These are phyloP conservation scores for Cyphellophora attinorum DNA, from an alignment of 2,329 filamentous ascomycete species.

Conservation along the genomic window DNA sequence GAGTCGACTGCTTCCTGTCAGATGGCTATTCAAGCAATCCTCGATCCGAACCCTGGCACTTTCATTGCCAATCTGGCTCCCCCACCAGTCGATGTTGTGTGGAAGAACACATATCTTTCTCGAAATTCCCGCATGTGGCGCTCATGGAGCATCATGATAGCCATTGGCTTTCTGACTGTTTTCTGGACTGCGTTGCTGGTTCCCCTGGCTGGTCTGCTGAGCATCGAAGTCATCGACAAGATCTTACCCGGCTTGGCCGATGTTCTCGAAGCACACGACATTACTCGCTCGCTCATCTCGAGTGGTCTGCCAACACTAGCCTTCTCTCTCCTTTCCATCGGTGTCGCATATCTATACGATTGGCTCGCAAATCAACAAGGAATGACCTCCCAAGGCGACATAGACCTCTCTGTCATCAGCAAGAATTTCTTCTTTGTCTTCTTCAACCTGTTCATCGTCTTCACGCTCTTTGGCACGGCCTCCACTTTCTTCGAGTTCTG, in stretches of 20 bases:
- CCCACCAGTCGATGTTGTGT: constrained; percentile 84
- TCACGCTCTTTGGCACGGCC: constrained; percentile 76
- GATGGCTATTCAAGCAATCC: constrained; percentile 90
- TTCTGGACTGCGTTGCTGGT: constrained; percentile 81
- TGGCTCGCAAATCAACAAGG: constrained; percentile 86
- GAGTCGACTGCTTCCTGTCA: constrained; percentile 85
- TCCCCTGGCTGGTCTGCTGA: constrained; percentile 67
- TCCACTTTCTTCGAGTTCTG: constrained; percentile 61
- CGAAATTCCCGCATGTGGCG: constrained; percentile 63
- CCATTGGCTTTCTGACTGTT: constrained; percentile 74
- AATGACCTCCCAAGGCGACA: constrained; percentile 87
- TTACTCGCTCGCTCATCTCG: constrained; percentile 68
- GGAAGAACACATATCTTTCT: constrained; percentile 83
- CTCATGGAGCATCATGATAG: constrained; percentile 72
- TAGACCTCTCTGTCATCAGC: constrained; percentile 88
- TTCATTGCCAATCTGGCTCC: constrained; percentile 80
- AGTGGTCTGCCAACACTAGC: constrained; percentile 80
- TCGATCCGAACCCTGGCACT: constrained; percentile 80
- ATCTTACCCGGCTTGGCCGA: constrained; percentile 62
- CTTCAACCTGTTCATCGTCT: constrained; percentile 96
- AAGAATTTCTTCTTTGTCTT: constrained; percentile 99
- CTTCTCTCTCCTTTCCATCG: constrained; percentile 77
- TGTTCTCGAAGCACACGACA: constrained; percentile 56
- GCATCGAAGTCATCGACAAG: constrained; percentile 67
- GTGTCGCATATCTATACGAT: constrained; percentile 89